Conservation (phyloP, 108 stramenopile genomes). For the Mediolabrus comicus region DNA sequence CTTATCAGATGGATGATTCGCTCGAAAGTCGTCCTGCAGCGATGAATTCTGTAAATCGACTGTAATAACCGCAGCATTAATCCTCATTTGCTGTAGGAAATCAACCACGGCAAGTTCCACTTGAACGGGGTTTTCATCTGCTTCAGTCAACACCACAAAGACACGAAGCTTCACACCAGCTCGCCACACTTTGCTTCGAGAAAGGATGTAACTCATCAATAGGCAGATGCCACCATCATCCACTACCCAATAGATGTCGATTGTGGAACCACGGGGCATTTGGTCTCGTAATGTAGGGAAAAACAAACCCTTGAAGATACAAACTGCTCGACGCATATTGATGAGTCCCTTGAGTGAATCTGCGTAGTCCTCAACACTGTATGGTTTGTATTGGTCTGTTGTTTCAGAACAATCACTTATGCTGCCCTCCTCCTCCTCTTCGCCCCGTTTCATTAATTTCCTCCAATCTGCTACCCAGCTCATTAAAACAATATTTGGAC, state of each 20-base stretch:
- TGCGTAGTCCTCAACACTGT: conserved; percentile 36
- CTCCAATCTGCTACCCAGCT: conserved; percentile 32
- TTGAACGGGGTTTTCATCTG: conserved; percentile 36
- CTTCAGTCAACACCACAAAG: conserved; percentile 55
- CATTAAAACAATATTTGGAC: conserved; percentile 72
- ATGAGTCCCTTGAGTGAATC: conserved; percentile 50
- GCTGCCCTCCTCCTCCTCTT: neutral
- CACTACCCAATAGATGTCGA: conserved; percentile 85
- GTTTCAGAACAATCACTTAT: neutral
- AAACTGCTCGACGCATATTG: conserved; percentile 52
- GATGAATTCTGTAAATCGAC: conserved; percentile 24
- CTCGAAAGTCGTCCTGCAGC: neutral
- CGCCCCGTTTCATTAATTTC: neutral
- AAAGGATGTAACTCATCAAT: conserved; percentile 67
- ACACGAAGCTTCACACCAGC: conserved; percentile 41
- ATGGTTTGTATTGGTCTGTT: neutral
- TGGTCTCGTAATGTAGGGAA: conserved; percentile 13
- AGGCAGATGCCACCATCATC: conserved; percentile 79
- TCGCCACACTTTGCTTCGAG: conserved; percentile 54
- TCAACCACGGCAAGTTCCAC: conserved; percentile 31
- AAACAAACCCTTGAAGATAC: conserved; percentile 42
- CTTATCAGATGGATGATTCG: neutral
- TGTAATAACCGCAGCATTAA: conserved; percentile 39
- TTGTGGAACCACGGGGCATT: conserved; percentile 26
- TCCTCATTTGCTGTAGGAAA: conserved; percentile 41